Percentiles rank a stretch among this genome's conserved stretches.
Conservation (phyloP, 805 yeast species). For the Sugiyamaella mastotermitis region DNA sequence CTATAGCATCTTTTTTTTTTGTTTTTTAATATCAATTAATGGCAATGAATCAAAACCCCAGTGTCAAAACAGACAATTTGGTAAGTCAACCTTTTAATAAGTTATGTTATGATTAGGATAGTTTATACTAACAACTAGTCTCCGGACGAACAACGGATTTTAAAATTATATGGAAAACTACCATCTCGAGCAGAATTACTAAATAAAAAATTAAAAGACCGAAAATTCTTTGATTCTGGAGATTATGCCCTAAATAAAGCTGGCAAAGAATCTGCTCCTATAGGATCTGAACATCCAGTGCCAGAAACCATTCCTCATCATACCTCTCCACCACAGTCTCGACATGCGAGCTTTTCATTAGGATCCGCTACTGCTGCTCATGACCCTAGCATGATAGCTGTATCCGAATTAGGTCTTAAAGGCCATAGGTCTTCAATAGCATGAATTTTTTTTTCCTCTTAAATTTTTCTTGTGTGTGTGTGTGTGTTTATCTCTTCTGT, state of each 20-base stretch:
- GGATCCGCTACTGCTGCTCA: conserved; percentile 8
- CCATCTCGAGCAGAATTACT: conserved; percentile 77
- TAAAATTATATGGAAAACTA: conserved; percentile 75
- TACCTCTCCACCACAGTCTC: conserved; percentile 14
- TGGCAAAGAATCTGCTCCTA: conserved; percentile 30
- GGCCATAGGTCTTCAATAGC: background rate
- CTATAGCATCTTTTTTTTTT: too few species aligned
- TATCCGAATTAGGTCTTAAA: conserved; percentile 2
- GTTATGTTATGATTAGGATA: too few species aligned
- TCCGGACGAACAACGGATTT: conserved; percentile 71
- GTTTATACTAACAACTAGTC: too few species aligned
- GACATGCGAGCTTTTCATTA: conserved; percentile 10
- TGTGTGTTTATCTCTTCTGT: too few species aligned
- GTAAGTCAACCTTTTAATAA: too few species aligned
- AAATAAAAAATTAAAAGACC: conserved; percentile 66
- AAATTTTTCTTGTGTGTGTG: too few species aligned
- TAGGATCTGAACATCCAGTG: conserved; percentile 25
- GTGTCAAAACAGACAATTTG: too few species aligned
- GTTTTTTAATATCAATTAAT: too few species aligned
- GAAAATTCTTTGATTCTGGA: conserved; percentile 90
- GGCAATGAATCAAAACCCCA: too few species aligned
- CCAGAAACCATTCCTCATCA: conserved; percentile 18
- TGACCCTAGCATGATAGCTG: conserved; percentile 6
- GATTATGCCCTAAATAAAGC: conserved; percentile 74
- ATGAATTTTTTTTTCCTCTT: too few species aligned